These are phyloP conservation scores for Cladosporium colombiae DNA, from an alignment of 2,329 filamentous ascomycete species.

Conservation along the genomic window DNA sequence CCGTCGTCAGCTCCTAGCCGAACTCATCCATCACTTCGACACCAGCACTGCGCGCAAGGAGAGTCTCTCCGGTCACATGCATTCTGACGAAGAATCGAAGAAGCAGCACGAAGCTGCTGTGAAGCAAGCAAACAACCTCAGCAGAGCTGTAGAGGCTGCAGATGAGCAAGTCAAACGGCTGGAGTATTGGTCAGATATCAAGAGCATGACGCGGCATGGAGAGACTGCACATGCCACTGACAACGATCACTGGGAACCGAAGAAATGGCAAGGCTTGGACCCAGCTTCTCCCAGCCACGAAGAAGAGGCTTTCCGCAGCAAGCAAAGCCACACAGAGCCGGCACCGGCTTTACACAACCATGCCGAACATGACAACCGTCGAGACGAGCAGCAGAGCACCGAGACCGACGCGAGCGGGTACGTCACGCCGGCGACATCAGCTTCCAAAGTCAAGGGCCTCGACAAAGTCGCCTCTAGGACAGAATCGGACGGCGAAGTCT, in stretches of 20 bases:
- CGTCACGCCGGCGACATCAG: slow-evolving; percentile 12
- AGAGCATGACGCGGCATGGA: slow-evolving; percentile 39
- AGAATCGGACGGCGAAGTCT: slow-evolving; percentile 12
- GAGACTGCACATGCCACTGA: slow-evolving; percentile 3
- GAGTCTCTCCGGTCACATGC: slow-evolving; percentile 43
- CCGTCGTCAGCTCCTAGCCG: slow-evolving; percentile 71
- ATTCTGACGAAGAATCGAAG: slow-evolving; percentile 43
- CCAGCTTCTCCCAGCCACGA: slow-evolving; percentile 20
- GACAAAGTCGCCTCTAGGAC: background rate
- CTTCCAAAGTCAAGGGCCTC: slow-evolving; percentile 2
- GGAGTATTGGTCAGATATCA: slow-evolving; percentile 81
- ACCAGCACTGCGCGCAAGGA: slow-evolving; percentile 53
- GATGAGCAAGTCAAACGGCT: slow-evolving; percentile 77
- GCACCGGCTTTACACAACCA: slow-evolving; percentile 24
- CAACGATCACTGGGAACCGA: slow-evolving; percentile 17
- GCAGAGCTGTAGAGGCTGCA: slow-evolving; percentile 71
- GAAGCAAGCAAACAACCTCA: slow-evolving; percentile 66
- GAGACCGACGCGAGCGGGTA: slow-evolving; percentile 16
- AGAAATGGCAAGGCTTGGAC: slow-evolving; percentile 20
- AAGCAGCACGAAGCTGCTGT: slow-evolving; percentile 40
- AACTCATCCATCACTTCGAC: slow-evolving; percentile 64
- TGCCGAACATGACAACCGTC: slow-evolving; percentile 19
- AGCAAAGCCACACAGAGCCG: slow-evolving; percentile 24
- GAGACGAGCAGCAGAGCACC: slow-evolving; percentile 12
- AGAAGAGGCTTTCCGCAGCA: slow-evolving; percentile 23